Evolutionary conservation across 306 rosid species (phyloP).

Genomic region (Amphicarpaea edgeworthii): DNA sequence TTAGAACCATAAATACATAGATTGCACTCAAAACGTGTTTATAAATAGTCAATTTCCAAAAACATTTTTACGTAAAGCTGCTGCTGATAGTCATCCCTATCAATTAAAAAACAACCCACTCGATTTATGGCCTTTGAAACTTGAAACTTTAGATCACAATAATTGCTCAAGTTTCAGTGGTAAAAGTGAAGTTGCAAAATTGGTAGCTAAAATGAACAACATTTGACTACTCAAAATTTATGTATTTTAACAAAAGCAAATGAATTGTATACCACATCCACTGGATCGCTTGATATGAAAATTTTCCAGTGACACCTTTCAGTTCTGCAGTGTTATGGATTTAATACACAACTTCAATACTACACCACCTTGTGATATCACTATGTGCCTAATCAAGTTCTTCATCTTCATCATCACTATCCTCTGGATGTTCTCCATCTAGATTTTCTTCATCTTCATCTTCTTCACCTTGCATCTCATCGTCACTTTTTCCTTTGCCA

Average conservation of each 20-base stretch:
- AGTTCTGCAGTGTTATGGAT: slow-evolving; percentile 14
- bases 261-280: slow-evolving; percentile 24
- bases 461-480: slow-evolving; percentile 53
- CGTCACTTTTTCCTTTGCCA: slow-evolving; percentile 56
- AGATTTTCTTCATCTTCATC: slow-evolving; percentile 52
- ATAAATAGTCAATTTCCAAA: neutral
- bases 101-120: neutral
- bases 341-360: neutral
- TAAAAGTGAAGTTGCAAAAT: neutral
- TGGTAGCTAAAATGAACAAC: neutral
- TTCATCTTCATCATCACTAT: slow-evolving; percentile 32
- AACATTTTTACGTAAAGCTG: too few species aligned
- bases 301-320: slow-evolving; percentile 34
- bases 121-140: neutral
- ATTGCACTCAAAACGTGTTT: neutral
- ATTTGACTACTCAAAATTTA: slow-evolving; percentile 23
- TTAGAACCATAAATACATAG: too few species aligned
- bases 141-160: neutral
- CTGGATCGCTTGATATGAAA: slow-evolving; percentile 21
- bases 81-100: too few species aligned
- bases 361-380: neutral
- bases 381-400: slow-evolving; percentile 36
- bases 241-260: slow-evolving; percentile 21
- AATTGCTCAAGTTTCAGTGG: neutral
- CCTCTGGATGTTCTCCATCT: slow-evolving; percentile 36